Percentiles rank a stretch among this genome's conserved stretches.
phyloP scores from a whole-genome alignment of 2,329 filamentous ascomycete species.

The Arthrobotrys conoides region DNA sequence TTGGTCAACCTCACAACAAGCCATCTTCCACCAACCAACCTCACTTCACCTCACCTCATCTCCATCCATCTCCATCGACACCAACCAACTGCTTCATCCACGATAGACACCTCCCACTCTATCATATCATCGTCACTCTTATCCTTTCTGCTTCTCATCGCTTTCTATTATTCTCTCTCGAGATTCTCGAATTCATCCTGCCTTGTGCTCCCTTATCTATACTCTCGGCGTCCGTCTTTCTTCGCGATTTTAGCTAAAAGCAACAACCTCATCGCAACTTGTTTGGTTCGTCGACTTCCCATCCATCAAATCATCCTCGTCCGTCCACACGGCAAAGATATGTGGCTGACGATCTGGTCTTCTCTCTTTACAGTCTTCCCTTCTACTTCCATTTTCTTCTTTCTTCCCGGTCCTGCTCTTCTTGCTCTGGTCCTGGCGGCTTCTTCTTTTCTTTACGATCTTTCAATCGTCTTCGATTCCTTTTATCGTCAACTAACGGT shows the following conservation, averaged over 20 bases:
- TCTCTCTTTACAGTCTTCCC: conserved; percentile 54
- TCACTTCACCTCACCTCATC: background rate
- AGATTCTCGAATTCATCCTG: background rate
- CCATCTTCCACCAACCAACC: background rate
- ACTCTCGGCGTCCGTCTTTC: conserved; percentile 3
- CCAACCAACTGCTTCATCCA: conserved; percentile 6
- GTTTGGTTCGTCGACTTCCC: conserved; percentile 60
- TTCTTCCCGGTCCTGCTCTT: background rate
- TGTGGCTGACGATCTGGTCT: conserved; percentile 61
- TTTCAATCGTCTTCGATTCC: conserved; percentile 48
- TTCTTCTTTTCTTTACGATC: conserved; percentile 53
- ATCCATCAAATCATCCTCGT: conserved; percentile 29
- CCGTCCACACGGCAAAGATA: conserved; percentile 55
- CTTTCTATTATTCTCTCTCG: background rate
- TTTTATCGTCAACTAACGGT: conserved; percentile 57
- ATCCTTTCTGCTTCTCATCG: background rate
- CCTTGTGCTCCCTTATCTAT: background rate
- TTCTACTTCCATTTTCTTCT: conserved; percentile 10
- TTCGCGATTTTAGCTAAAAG: conserved; percentile 19
- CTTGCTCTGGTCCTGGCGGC: conserved; percentile 42
- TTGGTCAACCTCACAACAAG: conserved; percentile 3
- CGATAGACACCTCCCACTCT: background rate
- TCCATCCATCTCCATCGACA: conserved; percentile 8
- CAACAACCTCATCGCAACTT: conserved; percentile 52
- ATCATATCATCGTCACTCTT: background rate